Evolutionary conservation across 225 moss, liverwort and hornwort genomes (phyloP).

Genomic region (Bryum argenteum): DNA sequence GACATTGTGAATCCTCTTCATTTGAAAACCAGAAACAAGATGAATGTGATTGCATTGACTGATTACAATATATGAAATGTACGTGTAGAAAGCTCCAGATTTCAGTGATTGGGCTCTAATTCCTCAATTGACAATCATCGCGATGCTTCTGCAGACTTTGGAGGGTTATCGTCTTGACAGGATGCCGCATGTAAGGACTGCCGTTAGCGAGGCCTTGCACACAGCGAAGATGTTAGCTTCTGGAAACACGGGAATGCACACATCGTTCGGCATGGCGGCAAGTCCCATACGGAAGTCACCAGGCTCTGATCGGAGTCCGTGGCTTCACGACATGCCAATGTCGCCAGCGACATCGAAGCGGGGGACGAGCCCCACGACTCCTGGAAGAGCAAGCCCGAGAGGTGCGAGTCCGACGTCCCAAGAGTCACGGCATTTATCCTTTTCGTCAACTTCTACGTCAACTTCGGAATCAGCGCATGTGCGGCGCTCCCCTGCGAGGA

Average conservation of each 20-base stretch:
- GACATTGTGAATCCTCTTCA: neutral
- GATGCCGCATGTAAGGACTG: conserved; percentile 69
- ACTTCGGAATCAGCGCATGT: conserved; percentile 38
- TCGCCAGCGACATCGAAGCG: conserved; percentile 36
- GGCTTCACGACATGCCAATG: conserved; percentile 17
- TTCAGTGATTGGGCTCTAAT: too few relatives aligned
- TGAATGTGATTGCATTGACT: neutral
- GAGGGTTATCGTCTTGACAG: conserved; percentile 79
- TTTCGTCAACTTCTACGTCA: conserved; percentile 46
- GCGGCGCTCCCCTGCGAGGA: conserved; percentile 19
- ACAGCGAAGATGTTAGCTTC: conserved; percentile 59
- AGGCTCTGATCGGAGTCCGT: conserved; percentile 18
- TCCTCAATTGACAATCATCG: too few relatives aligned
- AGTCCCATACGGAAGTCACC: conserved; percentile 24
- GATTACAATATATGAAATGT: too few relatives aligned
- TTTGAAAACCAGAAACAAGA: too few relatives aligned
- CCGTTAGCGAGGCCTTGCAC: conserved; percentile 70
- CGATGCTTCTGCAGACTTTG: conserved; percentile 44
- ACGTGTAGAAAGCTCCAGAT: too few relatives aligned
- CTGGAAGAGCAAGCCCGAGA: conserved; percentile 22
- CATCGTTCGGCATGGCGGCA: conserved; percentile 24
- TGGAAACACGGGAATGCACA: conserved; percentile 16
- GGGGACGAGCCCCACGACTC: conserved; percentile 26
- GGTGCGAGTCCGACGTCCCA: conserved; percentile 44
- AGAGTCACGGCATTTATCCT: conserved; percentile 41